Conservation (phyloP, 2,329 filamentous ascomycete species). For the Diaporthe sp. region DNA sequence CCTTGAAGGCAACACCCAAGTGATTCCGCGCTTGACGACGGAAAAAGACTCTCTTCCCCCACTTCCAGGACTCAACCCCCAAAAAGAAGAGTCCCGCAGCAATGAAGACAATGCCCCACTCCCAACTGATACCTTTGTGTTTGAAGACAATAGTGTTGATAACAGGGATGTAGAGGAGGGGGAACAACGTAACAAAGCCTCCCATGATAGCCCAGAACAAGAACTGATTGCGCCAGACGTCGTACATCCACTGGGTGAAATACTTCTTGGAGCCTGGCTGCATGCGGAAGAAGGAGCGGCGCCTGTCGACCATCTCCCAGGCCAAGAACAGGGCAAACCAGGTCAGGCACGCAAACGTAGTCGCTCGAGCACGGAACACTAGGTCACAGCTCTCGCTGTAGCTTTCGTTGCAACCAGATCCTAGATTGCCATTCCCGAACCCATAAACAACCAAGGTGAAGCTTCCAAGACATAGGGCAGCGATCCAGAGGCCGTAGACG, state of each 20-base stretch:
- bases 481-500: slow-evolving; percentile 75
- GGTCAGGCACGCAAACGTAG: slow-evolving; percentile 75
- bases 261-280: slow-evolving; percentile 55
- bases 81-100: slow-evolving; percentile 72
- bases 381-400: slow-evolving; percentile 66
- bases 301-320: slow-evolving; percentile 77
- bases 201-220: slow-evolving; percentile 63
- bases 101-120: slow-evolving; percentile 78
- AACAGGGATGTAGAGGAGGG: slow-evolving; percentile 76
- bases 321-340: slow-evolving; percentile 78
- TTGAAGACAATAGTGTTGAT: slow-evolving; percentile 76
- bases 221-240: slow-evolving; percentile 69
- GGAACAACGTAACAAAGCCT: slow-evolving; percentile 70
- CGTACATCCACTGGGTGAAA: slow-evolving; percentile 63
- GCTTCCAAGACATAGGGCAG: slow-evolving; percentile 67
- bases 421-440: slow-evolving; percentile 66
- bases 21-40: slow-evolving; percentile 15
- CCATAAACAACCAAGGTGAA: slow-evolving; percentile 73
- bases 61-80: slow-evolving; percentile 77
- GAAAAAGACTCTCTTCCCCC: slow-evolving; percentile 70
- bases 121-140: slow-evolving; percentile 75
- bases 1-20: slow-evolving; percentile 21
- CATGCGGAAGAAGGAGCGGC: slow-evolving; percentile 71
- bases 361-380: slow-evolving; percentile 75
- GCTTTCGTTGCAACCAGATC: slow-evolving; percentile 68